Evolutionary conservation across 129 eudicot genomes (phyloP), one percentile per base, ranked within the genome.

Genomic region (Mikania micrantha): DNA sequence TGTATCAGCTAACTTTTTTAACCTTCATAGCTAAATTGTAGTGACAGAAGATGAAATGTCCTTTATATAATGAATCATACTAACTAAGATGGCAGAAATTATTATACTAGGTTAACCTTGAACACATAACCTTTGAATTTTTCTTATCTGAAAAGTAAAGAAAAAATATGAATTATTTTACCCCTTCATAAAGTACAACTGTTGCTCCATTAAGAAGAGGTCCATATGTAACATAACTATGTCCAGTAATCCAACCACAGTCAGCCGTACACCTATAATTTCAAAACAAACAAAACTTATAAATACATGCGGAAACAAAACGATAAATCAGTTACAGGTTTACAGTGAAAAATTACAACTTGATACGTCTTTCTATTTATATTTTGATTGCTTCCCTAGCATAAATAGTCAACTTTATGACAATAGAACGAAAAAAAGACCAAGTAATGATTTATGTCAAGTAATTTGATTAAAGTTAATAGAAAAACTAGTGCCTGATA

Each of bases 171-270:
- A 19, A 78, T 44, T 29, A 20, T 49, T 24, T 74, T 89, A 90
- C 99, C 97, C 99, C 99, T 89, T 94, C 99, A 80, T 63, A 90
- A 68, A 90, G 82, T 57, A 94, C 75, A 64, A 81, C 83, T 34
- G 86, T 84, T 57, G 99, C 99, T 75, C 87, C 97, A 79, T 94
- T 94, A 65, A 94, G 95, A 71, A 94, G 71, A 73, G 99, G 99
- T 62, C 97, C 99, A 85, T 94, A 94, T n/a, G 99, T 84, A 67
- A 94, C 95, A 74, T 90, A 94, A 77, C 97, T 94, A 81, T 94
- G 99, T 40, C 99, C 99, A 79, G 99, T 90, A 62, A 94, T 94
- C 99, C 99, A 94, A 62, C 99, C 99, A 85, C 99, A 94, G 80
- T 94, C 99, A 59, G 99, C 97, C 32, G 99, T 94, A 72, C 96